Evolutionary conservation across 306 rosid genomes (phyloP).

Genomic region (Dryas drummondii): DNA sequence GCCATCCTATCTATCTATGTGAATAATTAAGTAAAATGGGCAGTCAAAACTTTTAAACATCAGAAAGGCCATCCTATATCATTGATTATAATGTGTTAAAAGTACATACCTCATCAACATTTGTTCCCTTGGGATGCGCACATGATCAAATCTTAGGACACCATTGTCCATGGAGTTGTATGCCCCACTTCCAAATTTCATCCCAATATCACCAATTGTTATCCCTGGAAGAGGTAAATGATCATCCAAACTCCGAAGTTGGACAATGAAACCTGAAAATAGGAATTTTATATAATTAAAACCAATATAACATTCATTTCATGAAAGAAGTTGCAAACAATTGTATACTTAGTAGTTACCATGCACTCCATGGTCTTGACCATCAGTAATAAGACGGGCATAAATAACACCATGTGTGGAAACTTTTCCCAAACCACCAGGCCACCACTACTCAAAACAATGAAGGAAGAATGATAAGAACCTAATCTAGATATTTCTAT

Average conservation of each 20-base stretch:
- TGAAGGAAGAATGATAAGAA: conserved; percentile 22
- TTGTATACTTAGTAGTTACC: conserved; percentile 48
- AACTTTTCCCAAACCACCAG: conserved; percentile 95
- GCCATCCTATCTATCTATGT: neutral
- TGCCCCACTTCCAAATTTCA: conserved; percentile 89
- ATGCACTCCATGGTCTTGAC: conserved; percentile 74
- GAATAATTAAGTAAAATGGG: neutral
- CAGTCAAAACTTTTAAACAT: neutral
- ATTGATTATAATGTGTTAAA: neutral
- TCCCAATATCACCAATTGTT: conserved; percentile 91
- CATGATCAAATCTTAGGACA: conserved; percentile 67
- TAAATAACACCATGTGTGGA: conserved; percentile 83
- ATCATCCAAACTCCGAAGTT: conserved; percentile 92
- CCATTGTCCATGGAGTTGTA: conserved; percentile 98
- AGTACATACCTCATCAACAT: conserved; percentile 84
- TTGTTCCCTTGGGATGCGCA: conserved; percentile 89
- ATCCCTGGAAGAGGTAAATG: conserved; percentile 85
- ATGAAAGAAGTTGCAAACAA: neutral
- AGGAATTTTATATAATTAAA: conserved; percentile 18
- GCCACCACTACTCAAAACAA: conserved; percentile 88
- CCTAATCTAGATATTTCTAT: conserved; percentile 19
- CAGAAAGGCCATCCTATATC: conserved; percentile 11
- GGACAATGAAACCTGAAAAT: conserved; percentile 84
- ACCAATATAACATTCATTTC: conserved; percentile 14
- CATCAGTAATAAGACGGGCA: conserved; percentile 81